Evolutionary conservation across 805 yeast species (phyloP).

Genomic region (Candida berthetii): DNA sequence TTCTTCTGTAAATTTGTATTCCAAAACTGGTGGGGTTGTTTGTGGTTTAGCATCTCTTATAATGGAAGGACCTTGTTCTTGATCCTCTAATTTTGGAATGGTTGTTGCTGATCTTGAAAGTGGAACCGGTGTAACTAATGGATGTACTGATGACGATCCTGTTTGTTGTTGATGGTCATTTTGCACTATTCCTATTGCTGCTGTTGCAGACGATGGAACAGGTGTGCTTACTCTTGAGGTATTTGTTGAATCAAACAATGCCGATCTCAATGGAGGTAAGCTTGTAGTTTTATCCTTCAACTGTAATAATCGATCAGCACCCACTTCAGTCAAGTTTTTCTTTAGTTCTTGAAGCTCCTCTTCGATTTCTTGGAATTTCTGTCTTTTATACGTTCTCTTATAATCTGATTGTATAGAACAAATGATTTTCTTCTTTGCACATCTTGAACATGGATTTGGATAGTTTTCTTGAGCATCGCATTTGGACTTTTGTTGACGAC

Average conservation of each 20-base stretch:
- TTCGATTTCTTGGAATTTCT: slow-evolving; percentile 77
- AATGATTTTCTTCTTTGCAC: slow-evolving; percentile 58
- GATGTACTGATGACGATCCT: background rate
- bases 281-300: background rate
- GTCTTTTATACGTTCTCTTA: slow-evolving; percentile 86
- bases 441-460: slow-evolving; percentile 80
- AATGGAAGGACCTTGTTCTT: slow-evolving; percentile 16
- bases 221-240: background rate
- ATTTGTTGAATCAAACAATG: background rate
- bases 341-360: slow-evolving; percentile 68
- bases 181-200: too few species aligned
- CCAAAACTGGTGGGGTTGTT: background rate
- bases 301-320: slow-evolving; percentile 13
- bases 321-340: slow-evolving; percentile 35
- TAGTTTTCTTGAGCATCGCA: slow-evolving; percentile 79
- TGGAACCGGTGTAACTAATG: background rate
- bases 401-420: slow-evolving; percentile 78
- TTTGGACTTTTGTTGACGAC: slow-evolving; percentile 90
- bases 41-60: slow-evolving; percentile 9
- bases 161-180: background rate
- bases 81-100: background rate
- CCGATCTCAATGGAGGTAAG: background rate
- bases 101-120: slow-evolving; percentile 1
- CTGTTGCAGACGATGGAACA: slow-evolving; percentile 2
- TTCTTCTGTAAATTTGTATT: slow-evolving; percentile 22